phyloP scores from a whole-genome alignment of 179 eudicot genomes.

The Gypsophila paniculata region DNA sequence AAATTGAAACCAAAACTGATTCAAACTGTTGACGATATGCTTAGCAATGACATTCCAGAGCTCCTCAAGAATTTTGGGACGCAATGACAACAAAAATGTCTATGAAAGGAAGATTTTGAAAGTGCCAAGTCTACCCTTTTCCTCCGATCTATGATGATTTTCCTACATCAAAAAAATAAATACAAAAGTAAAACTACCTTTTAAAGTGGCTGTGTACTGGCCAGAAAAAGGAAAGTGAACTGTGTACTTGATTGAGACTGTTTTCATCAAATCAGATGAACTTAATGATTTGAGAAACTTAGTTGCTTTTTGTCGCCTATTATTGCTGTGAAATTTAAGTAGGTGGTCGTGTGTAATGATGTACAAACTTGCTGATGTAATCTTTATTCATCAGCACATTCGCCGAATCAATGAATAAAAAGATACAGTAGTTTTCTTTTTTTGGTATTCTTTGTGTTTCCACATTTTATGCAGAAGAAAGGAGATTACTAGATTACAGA shows the following conservation, averaged over 20 bases:
- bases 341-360: conserved; percentile 7
- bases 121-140: too few species aligned
- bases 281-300: neutral
- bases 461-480: neutral
- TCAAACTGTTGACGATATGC: conserved; percentile 88
- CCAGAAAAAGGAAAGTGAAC: neutral
- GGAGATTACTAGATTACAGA: neutral
- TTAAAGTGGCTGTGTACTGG: neutral
- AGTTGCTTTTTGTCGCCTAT: neutral
- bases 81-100: conserved; percentile 9
- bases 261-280: conserved; percentile 9
- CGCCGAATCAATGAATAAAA: conserved; percentile 2
- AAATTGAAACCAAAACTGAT: conserved; percentile 89
- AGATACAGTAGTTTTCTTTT: neutral
- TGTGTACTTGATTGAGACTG: neutral
- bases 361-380: neutral
- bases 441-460: neutral
- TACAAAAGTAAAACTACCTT: neutral
- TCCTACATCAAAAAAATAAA: neutral
- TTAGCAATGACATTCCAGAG: conserved; percentile 82
- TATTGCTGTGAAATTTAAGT: neutral
- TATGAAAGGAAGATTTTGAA: too few species aligned
- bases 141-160: too few species aligned
- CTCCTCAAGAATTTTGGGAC: conserved; percentile 59
- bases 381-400: conserved; percentile 13